Base-by-base conservation (phyloP, 2,329 filamentous ascomycete genomes). In the Fusarium sp. region DNA sequence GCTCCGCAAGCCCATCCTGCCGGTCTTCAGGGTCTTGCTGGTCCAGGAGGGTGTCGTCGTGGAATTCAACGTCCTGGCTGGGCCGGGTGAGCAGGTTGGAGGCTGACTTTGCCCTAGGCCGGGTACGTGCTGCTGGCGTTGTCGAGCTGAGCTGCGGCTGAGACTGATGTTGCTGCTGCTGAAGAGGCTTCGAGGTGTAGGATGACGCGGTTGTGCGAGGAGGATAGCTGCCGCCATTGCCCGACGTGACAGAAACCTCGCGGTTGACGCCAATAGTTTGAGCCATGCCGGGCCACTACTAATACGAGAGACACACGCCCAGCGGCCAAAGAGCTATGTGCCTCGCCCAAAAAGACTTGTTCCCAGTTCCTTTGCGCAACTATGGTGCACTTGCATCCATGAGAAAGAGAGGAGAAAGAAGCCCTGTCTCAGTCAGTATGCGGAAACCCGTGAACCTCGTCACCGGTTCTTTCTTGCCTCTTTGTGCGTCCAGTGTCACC, bases 1-100 rank as follows among this genome's bases (percentile, higher is more conserved):
- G 79, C 50, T 80, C 80, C 22, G 80, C 75, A 38, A 83, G 70
- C 38, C 81, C 81, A 70, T 81, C 79, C 57, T 76, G 62, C 61
- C 66, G 52, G 58, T 67, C 29, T 58, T 69, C 38, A 63, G 64
- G 62, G 36, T 69, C 68, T 20, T 75, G 65, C 45, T 75, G 66
- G 35, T 71, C 67, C 33, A 77, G 69, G 42, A 74, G 66, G 20
- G 71, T 69, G 65, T 71, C 75, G 63, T 76, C 73, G 45, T 71
- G 71, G 38, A 77, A 79, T 65, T 65, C 65, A n/a, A 71, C 35
- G 42, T 74, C 59, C 57, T 65, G 58, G 35, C 38, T 73, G 33
- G 69, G 63, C 18, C 69, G 64, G 31, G n/a, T 66, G 56, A 69
- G 59, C 18, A 78, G 61, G 56, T 75, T 79, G 54, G 77, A 76